phyloP scores from a whole-genome alignment of 331 rosid genomes.

The Dryas integrifolia region DNA sequence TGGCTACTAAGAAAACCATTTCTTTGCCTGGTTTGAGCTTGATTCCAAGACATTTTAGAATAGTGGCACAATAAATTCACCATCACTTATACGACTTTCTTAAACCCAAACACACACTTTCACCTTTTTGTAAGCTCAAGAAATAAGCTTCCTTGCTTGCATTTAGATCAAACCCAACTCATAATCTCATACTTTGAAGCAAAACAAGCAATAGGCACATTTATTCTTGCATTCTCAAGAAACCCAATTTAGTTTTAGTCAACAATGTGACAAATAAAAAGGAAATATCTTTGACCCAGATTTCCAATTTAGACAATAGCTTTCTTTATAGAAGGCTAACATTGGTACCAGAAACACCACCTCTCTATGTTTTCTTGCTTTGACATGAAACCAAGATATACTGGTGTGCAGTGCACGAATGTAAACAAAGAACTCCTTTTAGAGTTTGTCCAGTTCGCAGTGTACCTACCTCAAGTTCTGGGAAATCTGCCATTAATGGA shows the following conservation, averaged over 20 bases:
- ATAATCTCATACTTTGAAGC: conserved; percentile 42
- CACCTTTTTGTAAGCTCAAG: conserved; percentile 27
- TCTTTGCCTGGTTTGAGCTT: conserved; percentile 42
- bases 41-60: conserved; percentile 57
- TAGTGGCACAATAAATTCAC: conserved; percentile 33
- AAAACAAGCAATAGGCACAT: conserved; percentile 41
- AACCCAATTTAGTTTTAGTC: conserved; percentile 23
- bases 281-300: conserved; percentile 26
- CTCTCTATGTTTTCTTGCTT: background rate
- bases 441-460: conserved; percentile 52
- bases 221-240: conserved; percentile 36
- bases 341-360: conserved; percentile 7
- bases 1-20: conserved; percentile 37
- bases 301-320: conserved; percentile 5
- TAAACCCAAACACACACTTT: conserved; percentile 18
- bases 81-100: conserved; percentile 12
- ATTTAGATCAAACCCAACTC: conserved; percentile 48
- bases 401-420: conserved; percentile 8
- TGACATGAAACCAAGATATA: conserved; percentile 13
- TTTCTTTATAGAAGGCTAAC: background rate
- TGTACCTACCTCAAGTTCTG: conserved; percentile 55
- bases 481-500: conserved; percentile 37
- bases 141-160: conserved; percentile 31
- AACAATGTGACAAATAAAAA: conserved; percentile 7
- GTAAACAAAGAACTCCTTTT: conserved; percentile 31